Evolutionary conservation across 805 yeast species (phyloP).

Genomic region (Kodamaea nitidulidarum): DNA sequence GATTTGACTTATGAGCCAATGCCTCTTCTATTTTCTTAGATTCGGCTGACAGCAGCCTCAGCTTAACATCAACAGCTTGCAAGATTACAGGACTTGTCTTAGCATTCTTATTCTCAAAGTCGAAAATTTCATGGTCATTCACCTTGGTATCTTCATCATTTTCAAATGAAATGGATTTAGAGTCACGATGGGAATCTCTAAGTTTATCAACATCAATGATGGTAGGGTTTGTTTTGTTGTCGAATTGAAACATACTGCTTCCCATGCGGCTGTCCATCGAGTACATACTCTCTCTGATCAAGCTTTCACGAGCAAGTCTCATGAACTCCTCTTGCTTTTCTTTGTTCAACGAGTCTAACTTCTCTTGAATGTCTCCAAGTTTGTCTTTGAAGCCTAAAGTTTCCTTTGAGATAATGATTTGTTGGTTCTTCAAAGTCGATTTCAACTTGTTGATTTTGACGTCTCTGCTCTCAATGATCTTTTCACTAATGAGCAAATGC

Average conservation of each 20-base stretch:
- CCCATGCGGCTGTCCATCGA: conserved; percentile 14
- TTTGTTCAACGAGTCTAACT: conserved; percentile 12
- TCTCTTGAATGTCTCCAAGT: conserved; percentile 27
- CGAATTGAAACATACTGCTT: conserved; percentile 14
- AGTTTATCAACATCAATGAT: conserved; percentile 11
- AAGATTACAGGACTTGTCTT: neutral
- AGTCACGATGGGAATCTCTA: neutral
- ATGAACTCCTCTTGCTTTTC: conserved; percentile 14
- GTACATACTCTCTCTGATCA: conserved; percentile 14
- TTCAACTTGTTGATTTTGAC: conserved; percentile 55
- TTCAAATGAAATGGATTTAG: conserved; percentile 4
- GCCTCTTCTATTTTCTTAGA: no score
- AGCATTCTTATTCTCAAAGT: conserved; percentile 2
- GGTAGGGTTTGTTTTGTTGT: conserved; percentile 13
- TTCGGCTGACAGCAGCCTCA: no score
- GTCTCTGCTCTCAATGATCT: conserved; percentile 55
- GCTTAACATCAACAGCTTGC: neutral
- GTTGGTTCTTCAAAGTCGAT: conserved; percentile 46
- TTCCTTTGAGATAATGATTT: conserved; percentile 45
- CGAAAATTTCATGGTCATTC: conserved; percentile 1
- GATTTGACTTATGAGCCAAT: neutral
- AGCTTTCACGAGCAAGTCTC: conserved; percentile 12
- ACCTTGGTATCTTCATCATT: conserved; percentile 7
- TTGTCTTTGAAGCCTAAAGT: conserved; percentile 46
- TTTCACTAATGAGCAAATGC: conserved; percentile 52